Evolutionary conservation across 1,284 basidiomycete genomes (phyloP).

Genomic region (Fomitopsis betulina): DNA sequence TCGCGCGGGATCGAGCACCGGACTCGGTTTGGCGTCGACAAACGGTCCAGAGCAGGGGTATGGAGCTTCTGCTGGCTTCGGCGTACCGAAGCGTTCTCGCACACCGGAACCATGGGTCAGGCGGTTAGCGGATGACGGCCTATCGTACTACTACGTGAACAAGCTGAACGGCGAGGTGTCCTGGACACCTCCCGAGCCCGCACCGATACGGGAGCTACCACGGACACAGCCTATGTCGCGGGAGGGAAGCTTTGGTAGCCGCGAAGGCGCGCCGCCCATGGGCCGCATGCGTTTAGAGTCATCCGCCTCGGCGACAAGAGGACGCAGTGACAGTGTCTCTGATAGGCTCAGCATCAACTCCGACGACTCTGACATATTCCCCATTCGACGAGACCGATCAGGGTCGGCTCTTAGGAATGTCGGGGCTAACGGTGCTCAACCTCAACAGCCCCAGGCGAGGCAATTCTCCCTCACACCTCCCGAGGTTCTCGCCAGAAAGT

Average conservation of each 20-base stretch:
- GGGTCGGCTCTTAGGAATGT: slow-evolving; percentile 16
- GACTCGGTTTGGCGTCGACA: slow-evolving; percentile 37
- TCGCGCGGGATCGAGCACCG: slow-evolving; percentile 48
- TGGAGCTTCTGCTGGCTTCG: slow-evolving; percentile 50
- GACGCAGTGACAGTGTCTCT: slow-evolving; percentile 28
- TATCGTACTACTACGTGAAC: slow-evolving; percentile 79
- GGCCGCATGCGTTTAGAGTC: slow-evolving; percentile 36
- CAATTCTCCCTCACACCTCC: slow-evolving; percentile 53
- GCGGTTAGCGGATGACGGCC: slow-evolving; percentile 80
- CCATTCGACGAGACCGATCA: slow-evolving; percentile 37
- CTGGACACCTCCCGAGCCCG: slow-evolving; percentile 55
- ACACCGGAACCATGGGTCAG: slow-evolving; percentile 79
- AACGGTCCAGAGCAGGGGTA: slow-evolving; percentile 14
- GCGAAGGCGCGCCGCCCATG: slow-evolving; percentile 12
- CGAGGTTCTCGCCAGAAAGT: slow-evolving; percentile 58
- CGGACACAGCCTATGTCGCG: slow-evolving; percentile 12
- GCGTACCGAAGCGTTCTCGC: slow-evolving; percentile 48
- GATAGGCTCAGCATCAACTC: slow-evolving; percentile 65
- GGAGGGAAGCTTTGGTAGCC: slow-evolving; percentile 10
- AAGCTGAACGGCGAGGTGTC: slow-evolving; percentile 61
- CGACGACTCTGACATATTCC: slow-evolving; percentile 72
- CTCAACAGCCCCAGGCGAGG: slow-evolving; percentile 10
- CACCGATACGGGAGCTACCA: slow-evolving; percentile 11
- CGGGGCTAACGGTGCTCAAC: slow-evolving; percentile 7
- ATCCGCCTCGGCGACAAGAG: slow-evolving; percentile 28